Evolutionary conservation across 2,329 filamentous ascomycete genomes (phyloP), one percentile per base, ranked within the genome.

Genomic region (Ascomycota sp.): DNA sequence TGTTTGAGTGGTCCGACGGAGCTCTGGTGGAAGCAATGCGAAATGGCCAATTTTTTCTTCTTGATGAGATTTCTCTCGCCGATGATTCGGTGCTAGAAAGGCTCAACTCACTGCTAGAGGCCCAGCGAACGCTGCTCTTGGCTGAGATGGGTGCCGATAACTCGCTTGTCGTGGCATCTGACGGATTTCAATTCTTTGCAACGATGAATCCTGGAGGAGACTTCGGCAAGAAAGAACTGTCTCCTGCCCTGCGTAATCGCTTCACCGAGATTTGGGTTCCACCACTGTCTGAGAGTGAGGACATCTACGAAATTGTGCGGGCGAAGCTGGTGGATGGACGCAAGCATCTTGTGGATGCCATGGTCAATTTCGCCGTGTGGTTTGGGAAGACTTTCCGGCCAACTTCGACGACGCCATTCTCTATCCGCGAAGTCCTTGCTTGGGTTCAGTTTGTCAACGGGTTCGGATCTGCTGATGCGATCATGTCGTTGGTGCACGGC

Each of bases 231-330:
- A 82, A 86, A 44, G 89, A 99, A 52, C 66, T 99, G 9, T 98
- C 89, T 1, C 89, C 89, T 3, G 91, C 89, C 10, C 59, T 99
- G 38, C 70, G 89, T 31, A 98, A 99, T 50, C 79, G 89, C 38
- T 92, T 99, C 51, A 99, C 89, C 0, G 89, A 99, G 54, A 93
- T 99, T 7, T 98, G 89, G 89, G 89, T 95, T 1, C 83, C 89
- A 1, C 69, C 84, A 1, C 59, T 95, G 37, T 83, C 82, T 1
- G 79, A 86, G 38, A 68, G 72, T 34, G 74, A 83, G 25, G 91
- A 99, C 48, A 75, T 95, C 27, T 57, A 83, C 13, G 77, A 91
- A 30, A 98, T 99, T 42, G 72, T 95, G 11, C 60, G 65, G 34
- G 71, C 74, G 9, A 93, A 92, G 50, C 61, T 98, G 12, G 54